These are phyloP conservation scores for Adiantum capillusveneris DNA, from an alignment of 75 land plant species.

Conservation along the genomic window DNA sequence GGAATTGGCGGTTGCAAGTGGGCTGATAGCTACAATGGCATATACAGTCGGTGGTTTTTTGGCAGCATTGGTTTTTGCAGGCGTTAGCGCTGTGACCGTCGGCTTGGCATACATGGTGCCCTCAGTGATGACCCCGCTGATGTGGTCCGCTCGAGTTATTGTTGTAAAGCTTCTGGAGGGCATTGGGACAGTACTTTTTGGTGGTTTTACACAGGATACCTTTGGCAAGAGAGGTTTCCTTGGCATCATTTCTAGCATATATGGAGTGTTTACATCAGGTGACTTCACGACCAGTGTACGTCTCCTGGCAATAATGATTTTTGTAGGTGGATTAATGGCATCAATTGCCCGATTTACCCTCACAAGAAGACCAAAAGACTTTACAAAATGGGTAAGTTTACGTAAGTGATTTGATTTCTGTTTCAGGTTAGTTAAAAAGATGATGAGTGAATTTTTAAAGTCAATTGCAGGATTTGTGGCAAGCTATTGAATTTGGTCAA, in stretches of 20 bases:
- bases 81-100: conserved; percentile 35
- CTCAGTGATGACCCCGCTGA: conserved; percentile 45
- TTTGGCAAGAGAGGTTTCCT: conserved; percentile 5
- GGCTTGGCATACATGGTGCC: conserved; percentile 42
- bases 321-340: conserved; percentile 54
- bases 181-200: conserved; percentile 19
- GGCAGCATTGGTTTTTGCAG: conserved; percentile 52
- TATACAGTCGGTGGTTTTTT: conserved; percentile 55
- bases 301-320: conserved; percentile 35
- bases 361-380: conserved; percentile 78
- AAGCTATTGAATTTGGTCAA: conserved; percentile 89
- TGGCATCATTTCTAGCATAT: conserved; percentile 17
- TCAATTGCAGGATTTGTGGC: conserved; percentile 80
- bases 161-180: conserved; percentile 5
- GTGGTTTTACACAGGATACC: conserved; percentile 2
- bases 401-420: not conserved
- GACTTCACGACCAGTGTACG: conserved; percentile 37
- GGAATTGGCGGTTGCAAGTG: conserved; percentile 60
- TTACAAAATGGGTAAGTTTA: conserved; percentile 63
- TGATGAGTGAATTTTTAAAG: too few relatives aligned
- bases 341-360: conserved; percentile 71
- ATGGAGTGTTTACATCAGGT: conserved; percentile 35
- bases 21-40: conserved; percentile 55
- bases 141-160: conserved; percentile 10
- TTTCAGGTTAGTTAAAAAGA: too few relatives aligned